Base-by-base conservation (phyloP, 208 protist species). In the Lotmaria passim region DNA sequence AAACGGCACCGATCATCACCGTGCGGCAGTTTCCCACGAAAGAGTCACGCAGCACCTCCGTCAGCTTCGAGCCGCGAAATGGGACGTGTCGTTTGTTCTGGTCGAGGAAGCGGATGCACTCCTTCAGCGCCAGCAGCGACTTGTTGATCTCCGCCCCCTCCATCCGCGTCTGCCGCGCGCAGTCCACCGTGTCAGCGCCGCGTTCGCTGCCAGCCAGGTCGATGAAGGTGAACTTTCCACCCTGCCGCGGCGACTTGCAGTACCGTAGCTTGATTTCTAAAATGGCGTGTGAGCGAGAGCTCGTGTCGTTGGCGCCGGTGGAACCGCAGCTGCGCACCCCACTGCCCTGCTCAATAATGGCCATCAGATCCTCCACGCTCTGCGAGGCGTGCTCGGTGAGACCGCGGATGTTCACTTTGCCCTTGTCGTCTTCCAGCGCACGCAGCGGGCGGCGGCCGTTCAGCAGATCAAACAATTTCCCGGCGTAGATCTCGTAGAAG, bases 271-370 rank as follows among this genome's bases (percentile, higher is more conserved):
- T 86, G 14, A 96, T 66, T 46, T 87, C 67, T 21, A 99, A 87
- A 60, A 99, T 98, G 17, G 97, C 97, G 86, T 99, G 98, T 1
- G 97, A 98, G 26, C 98, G 83, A 24, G 85, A 96, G 70, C 93
- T 98, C 21, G 80, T 85, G 41, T 93, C 90, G 83, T 99, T 99
- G 69, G 98, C 97, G 15, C 94, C 86, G 3, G 97, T 99, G 56
- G 81, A 82, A 17, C 91, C 96, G 21, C 87, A 89, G 73, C 85
- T 91, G 41, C 96, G 86, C 23, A 85, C 63, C 15, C 79, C 63
- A 28, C 83, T 86, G n/a, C 97, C 97, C 59, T 83, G 69, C 46
- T 93, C 90, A 31, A 98, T 84, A 50, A 96, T 84, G 33, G 55
- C 44, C 75, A 89, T 87, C 47, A 85, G 70, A 24, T 90, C 85